These are phyloP conservation scores for Epichloe bromicola DNA, from an alignment of 2,329 filamentous ascomycete species.

Conservation along the genomic window DNA sequence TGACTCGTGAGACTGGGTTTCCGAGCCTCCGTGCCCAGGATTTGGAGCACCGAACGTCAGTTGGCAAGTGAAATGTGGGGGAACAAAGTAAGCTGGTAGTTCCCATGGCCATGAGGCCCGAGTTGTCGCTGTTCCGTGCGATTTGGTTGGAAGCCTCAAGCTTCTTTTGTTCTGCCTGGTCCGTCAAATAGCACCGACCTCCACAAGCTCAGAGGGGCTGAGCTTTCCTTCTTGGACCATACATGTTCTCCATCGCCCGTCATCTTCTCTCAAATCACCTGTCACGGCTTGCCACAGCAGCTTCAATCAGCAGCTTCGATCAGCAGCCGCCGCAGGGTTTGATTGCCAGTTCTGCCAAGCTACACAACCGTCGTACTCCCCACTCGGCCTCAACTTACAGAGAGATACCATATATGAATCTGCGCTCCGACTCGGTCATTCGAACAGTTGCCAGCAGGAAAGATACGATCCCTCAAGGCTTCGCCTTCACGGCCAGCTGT, in stretches of 20 bases:
- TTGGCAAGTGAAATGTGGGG: slow-evolving; percentile 1
- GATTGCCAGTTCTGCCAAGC: background rate
- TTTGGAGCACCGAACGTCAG: background rate
- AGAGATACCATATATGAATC: background rate
- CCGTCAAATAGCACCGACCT: slow-evolving; percentile 19
- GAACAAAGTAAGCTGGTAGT: background rate
- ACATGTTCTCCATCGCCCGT: slow-evolving; percentile 11
- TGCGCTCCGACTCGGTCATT: background rate
- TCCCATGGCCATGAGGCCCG: slow-evolving; percentile 2
- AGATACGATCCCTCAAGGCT: background rate
- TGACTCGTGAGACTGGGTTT: slow-evolving; percentile 2
- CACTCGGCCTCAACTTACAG: slow-evolving; percentile 3
- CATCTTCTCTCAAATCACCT: slow-evolving; percentile 13
- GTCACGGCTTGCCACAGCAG: slow-evolving; percentile 14
- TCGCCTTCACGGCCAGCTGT: background rate
- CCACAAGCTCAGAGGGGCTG: slow-evolving; percentile 15
- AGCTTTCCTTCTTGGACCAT: slow-evolving; percentile 8
- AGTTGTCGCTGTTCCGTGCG: background rate
- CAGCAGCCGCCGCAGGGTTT: slow-evolving; percentile 16
- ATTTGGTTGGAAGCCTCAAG: background rate
- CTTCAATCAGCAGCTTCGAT: slow-evolving; percentile 18
- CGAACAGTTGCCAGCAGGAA: background rate
- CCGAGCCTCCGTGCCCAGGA: slow-evolving; percentile 1
- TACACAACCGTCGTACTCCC: background rate
- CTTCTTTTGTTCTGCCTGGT: slow-evolving; percentile 6